Evolutionary conservation across 345 rosid species (phyloP), one percentile per base, ranked within the genome.

Genomic region (Corchorus olitorius): DNA sequence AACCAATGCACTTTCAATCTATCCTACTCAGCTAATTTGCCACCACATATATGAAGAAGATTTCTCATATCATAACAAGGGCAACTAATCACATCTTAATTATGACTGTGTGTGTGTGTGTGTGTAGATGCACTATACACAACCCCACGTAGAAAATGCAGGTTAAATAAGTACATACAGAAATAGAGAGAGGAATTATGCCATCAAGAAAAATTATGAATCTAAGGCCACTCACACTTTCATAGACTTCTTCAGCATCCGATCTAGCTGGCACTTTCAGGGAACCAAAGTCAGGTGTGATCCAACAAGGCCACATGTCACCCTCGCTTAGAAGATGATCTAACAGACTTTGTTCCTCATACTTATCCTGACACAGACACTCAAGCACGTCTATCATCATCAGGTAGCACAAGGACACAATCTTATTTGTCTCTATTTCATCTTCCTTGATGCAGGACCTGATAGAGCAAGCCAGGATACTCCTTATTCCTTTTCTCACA

Each of bases 231-330:
- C 93, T 88, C 79, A 89, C 90, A 70, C 78, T 13, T 4, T 2
- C 45, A 50, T 52, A 33, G 46, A 13, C 41, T 53, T 35, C 71
- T 75, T 74, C 81, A 70, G 68, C 55, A 60, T 75, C 53, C 10
- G 63, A 78, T 15, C 20, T 50, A 70, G 76, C 43, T 0, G 74
- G 67, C 45, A 58, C 82, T 49, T 22, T 72, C 62, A 78, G 80
- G 62, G 81, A 63, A 81, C 82, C 71, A 60, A 80, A 84, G 80
- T 84, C 87, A 2, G 88, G 84, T 76, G 81, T 73, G 67, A 91
- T 84, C 98, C 98, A 92, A 63, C 85, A 74, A 60, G 97, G 99
- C 98, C 99, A 96, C 46, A 63, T 73, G 73, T 90, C 88, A 83
- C 79, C 86, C 88, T 87, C 84, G 75, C 79, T 78, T 35, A 92